phyloP scores from a whole-genome alignment of 2,329 filamentous ascomycete genomes.

The Penicillium sp. region DNA sequence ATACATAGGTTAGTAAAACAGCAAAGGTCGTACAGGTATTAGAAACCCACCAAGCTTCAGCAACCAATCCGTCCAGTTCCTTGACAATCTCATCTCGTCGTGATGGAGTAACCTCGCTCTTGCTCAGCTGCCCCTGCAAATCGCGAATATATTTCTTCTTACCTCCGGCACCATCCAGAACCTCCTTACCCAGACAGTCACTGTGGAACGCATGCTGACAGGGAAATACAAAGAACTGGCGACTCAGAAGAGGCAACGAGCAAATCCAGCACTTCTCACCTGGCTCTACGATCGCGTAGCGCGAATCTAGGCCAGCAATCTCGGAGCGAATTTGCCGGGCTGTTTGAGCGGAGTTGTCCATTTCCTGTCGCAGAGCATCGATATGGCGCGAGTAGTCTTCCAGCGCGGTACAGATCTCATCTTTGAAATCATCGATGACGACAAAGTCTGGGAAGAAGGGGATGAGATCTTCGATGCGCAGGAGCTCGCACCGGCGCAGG shows the following conservation, averaged over 20 bases:
- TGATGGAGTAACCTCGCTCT: conserved; percentile 66
- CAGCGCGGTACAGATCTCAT: conserved; percentile 90
- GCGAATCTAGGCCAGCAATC: conserved; percentile 77
- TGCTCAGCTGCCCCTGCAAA: conserved; percentile 78
- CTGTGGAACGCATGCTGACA: conserved; percentile 98
- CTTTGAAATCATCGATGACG: conserved; percentile 98
- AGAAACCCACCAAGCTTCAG: conserved; percentile 72
- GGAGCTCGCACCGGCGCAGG: conserved; percentile 81
- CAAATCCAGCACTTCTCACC: conserved; percentile 93
- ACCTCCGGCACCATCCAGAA: conserved; percentile 77
- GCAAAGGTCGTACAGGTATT: not conserved
- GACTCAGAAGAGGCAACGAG: conserved; percentile 75
- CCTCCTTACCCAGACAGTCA: conserved; percentile 83
- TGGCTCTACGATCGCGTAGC: conserved; percentile 94
- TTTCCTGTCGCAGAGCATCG: conserved; percentile 81
- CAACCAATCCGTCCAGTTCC: conserved; percentile 89
- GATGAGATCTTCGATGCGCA: conserved; percentile 94
- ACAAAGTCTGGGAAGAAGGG: conserved; percentile 99
- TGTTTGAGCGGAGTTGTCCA: conserved; percentile 90
- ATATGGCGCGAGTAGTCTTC: conserved; percentile 93
- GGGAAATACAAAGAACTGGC: conserved; percentile 97
- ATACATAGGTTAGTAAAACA: conserved; percentile 21
- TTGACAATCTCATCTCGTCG: conserved; percentile 79
- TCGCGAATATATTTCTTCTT: conserved; percentile 79
- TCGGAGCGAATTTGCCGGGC: conserved; percentile 88